Evolutionary conservation across 805 yeast species (phyloP).

Genomic region (Barnettozyma pratensis): DNA sequence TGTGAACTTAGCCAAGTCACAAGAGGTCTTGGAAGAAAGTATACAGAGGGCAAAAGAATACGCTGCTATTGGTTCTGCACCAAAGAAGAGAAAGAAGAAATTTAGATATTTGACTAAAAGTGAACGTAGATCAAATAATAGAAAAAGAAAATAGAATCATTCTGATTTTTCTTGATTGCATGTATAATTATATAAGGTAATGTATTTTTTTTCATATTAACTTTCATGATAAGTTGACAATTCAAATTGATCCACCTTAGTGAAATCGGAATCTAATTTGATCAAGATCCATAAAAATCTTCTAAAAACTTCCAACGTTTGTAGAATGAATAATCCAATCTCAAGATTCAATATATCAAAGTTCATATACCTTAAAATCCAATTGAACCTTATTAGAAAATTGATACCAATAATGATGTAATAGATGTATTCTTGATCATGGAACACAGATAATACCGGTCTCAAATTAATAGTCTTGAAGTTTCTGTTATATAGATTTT

Average conservation of each 20-base stretch:
- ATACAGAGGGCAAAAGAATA: conserved; percentile 78
- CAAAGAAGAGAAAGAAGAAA: conserved; percentile 53
- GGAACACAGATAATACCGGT: conserved; percentile 5
- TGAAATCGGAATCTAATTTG: conserved; percentile 69
- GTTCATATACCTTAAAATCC: conserved; percentile 53
- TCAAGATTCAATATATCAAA: conserved; percentile 35
- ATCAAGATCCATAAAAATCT: conserved; percentile 89
- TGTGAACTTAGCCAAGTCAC: conserved; percentile 66
- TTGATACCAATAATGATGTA: conserved; percentile 55
- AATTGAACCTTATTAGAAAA: conserved; percentile 63
- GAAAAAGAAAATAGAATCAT: conserved; percentile 27
- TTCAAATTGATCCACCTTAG: conserved; percentile 5
- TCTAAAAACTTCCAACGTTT: conserved; percentile 70
- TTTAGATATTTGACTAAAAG: conserved; percentile 80
- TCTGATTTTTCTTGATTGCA: too few species aligned
- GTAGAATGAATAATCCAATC: conserved; percentile 61
- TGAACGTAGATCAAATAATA: conserved; percentile 62
- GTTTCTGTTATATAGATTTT: conserved; percentile 9
- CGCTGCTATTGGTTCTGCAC: conserved; percentile 46
- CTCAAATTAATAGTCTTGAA: conserved; percentile 24
- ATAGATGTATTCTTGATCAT: conserved; percentile 33
- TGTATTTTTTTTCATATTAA: not conserved
- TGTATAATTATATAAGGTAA: too few species aligned
- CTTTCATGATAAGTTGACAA: conserved; percentile 7
- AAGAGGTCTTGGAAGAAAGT: conserved; percentile 66